A percentile compares a stretch with the other conserved stretches of the same genome.
Evolutionary conservation across 2,329 filamentous ascomycete species (phyloP).

Genomic region (Emergomyces pasteurianus): DNA sequence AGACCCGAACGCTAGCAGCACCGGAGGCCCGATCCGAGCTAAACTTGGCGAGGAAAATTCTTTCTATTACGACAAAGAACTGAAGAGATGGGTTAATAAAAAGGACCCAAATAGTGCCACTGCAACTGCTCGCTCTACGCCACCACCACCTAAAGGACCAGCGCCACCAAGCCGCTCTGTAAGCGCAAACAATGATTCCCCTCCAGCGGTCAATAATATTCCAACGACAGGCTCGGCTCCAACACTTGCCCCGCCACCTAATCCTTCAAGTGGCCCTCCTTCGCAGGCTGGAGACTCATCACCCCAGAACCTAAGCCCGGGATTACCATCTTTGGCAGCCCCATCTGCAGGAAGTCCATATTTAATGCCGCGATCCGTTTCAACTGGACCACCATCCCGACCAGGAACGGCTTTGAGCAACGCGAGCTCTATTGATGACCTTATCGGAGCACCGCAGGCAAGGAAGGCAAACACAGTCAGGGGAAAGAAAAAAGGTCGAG

Average conservation of each 20-base stretch:
- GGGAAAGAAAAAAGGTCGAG: slow-evolving; percentile 67
- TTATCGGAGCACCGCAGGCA: slow-evolving; percentile 62
- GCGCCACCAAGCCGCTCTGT: slow-evolving; percentile 40
- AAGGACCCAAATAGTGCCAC: slow-evolving; percentile 59
- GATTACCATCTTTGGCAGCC: slow-evolving; percentile 8
- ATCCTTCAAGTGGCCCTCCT: neutral
- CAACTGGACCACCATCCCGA: slow-evolving; percentile 48
- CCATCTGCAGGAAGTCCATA: slow-evolving; percentile 21
- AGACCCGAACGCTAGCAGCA: slow-evolving; percentile 49
- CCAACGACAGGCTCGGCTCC: slow-evolving; percentile 8
- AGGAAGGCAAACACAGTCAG: slow-evolving; percentile 53
- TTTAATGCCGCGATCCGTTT: slow-evolving; percentile 23
- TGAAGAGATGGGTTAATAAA: slow-evolving; percentile 98
- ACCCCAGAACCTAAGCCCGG: neutral
- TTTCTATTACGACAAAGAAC: slow-evolving; percentile 89
- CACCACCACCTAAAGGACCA: slow-evolving; percentile 62
- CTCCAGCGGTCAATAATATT: slow-evolving; percentile 15
- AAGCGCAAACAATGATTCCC: slow-evolving; percentile 44
- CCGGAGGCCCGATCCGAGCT: slow-evolving; percentile 58
- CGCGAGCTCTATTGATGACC: slow-evolving; percentile 88
- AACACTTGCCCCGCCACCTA: slow-evolving; percentile 1
- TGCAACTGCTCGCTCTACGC: slow-evolving; percentile 48
- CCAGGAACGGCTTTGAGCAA: slow-evolving; percentile 76
- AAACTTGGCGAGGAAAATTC: slow-evolving; percentile 89
- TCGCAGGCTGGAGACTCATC: slow-evolving; percentile 3